These are phyloP conservation scores for Aspergillus egyptiacus DNA, from an alignment of 495 filamentous ascomycete species.

Conservation along the genomic window DNA sequence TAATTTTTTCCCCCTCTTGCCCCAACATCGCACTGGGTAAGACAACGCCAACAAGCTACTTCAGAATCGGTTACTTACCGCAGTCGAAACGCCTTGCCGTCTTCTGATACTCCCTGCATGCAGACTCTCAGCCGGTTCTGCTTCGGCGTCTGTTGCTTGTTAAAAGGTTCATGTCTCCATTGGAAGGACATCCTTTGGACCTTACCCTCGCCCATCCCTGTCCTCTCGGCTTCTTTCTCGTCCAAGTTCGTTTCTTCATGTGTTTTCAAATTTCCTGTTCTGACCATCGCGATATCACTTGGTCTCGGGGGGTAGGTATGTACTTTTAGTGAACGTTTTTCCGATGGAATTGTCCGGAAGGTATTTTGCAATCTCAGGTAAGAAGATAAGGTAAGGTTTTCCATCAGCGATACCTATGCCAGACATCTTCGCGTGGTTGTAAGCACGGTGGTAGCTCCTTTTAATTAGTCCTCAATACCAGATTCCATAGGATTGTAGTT, in stretches of 20 bases:
- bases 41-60: slow-evolving; percentile 19
- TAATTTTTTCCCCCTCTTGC: slow-evolving; percentile 43
- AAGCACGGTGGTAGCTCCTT: slow-evolving; percentile 18
- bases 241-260: slow-evolving; percentile 20
- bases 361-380: slow-evolving; percentile 42
- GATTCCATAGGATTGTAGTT: slow-evolving; percentile 7
- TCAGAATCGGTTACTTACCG: slow-evolving; percentile 16
- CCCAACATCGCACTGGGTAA: slow-evolving; percentile 54
- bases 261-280: slow-evolving; percentile 19
- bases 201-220: slow-evolving; percentile 7
- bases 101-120: not conserved
- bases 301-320: slow-evolving; percentile 44
- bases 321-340: slow-evolving; percentile 38
- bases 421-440: slow-evolving; percentile 27
- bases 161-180: slow-evolving; percentile 3
- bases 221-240: slow-evolving; percentile 16
- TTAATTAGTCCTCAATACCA: slow-evolving; percentile 3
- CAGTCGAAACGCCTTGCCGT: slow-evolving; percentile 10
- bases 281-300: slow-evolving; percentile 14
- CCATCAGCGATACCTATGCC: slow-evolving; percentile 27
- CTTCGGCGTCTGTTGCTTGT: not conserved
- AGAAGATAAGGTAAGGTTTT: slow-evolving; percentile 67
- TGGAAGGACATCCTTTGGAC: slow-evolving; percentile 6
- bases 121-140: too few relatives aligned
- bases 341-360: slow-evolving; percentile 17